A percentile compares a stretch with the other conserved stretches of the same genome.
Conservation (phyloP, 2,329 filamentous ascomycete genomes). For the Microdochium paspali region DNA sequence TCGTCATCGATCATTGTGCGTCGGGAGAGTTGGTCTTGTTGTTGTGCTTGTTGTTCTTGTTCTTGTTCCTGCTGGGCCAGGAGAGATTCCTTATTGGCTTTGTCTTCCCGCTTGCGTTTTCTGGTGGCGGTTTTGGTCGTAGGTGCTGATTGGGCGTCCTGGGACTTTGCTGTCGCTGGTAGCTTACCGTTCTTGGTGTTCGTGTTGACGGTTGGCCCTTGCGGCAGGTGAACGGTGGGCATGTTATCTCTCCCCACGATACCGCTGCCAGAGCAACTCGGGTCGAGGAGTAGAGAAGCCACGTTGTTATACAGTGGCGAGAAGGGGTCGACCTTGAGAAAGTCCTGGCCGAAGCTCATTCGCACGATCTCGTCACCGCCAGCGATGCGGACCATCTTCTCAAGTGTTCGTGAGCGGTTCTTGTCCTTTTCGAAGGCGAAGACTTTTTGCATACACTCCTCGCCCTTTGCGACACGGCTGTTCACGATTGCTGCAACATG, state of each 20-base stretch:
- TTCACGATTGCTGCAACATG: slow-evolving; percentile 72
- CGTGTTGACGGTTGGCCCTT: slow-evolving; percentile 12
- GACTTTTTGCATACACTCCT: slow-evolving; percentile 35
- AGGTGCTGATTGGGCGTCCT: slow-evolving; percentile 1
- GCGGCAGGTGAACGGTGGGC: slow-evolving; percentile 54
- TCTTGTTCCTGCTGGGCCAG: slow-evolving; percentile 12
- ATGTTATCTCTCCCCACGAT: slow-evolving; percentile 83
- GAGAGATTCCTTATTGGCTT: slow-evolving; percentile 14
- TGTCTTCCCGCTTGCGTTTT: slow-evolving; percentile 15
- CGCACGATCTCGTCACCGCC: slow-evolving; percentile 58
- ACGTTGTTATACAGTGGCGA: slow-evolving; percentile 57
- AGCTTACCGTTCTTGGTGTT: slow-evolving; percentile 26
- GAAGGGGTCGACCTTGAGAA: slow-evolving; percentile 63
- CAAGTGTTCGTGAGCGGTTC: slow-evolving; percentile 61
- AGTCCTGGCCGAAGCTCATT: slow-evolving; percentile 70
- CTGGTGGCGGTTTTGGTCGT: slow-evolving; percentile 3
- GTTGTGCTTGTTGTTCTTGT: too few species aligned
- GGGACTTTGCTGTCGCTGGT: slow-evolving; percentile 2
- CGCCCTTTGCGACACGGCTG: slow-evolving; percentile 26
- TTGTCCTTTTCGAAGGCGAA: slow-evolving; percentile 74
- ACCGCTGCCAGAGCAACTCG: slow-evolving; percentile 90
- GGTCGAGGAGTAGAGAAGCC: slow-evolving; percentile 77
- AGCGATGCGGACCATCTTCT: slow-evolving; percentile 75
- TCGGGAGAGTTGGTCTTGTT: too few species aligned
- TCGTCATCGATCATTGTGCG: slow-evolving; percentile 44